Evolutionary conservation across 768 basidiomycete genomes (phyloP), one percentile per base, ranked within the genome.

Genomic region (Boletus rubropictus): DNA sequence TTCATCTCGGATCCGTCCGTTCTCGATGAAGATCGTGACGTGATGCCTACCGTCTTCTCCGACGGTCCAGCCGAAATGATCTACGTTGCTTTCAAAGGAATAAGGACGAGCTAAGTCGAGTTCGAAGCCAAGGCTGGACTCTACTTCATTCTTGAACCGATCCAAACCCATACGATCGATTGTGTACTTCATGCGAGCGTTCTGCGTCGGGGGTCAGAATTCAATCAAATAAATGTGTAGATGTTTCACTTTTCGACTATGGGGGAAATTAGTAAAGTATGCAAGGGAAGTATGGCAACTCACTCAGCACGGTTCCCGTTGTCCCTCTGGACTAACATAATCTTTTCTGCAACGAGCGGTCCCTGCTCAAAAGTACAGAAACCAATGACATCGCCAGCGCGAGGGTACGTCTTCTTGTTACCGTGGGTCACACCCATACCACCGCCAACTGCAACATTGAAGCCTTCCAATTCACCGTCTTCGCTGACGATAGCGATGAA

Each of bases 401-500:
- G 85, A 39, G 96, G 96, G 65, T 98, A 98, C 0, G 96, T 99
- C 75, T 96, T 94, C 75, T 97, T 98, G 77, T 91, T 95, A 28
- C 92, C 93, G 59, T 98, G 95, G 1, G 96, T 98, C 37, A 97
- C 96, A 67, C 96, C 96, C 96, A 99, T 99, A 40, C 96, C 96
- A 56, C 96, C 96, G 47, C 96, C 96, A 36, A 90, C 74, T 14
- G 84, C 69, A 43, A 99, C 93, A 62, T 99, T 97, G 78, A 96
- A 99, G 34, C 96, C 96, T 44, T 77, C 75, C 17, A 99, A 71
- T 52, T 86, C 76, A 42, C 90, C 89, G 21, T 81, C 65, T 48
- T 79, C 71, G 53, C 82, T 79, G 24, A 90, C 79, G 56, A 98
- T 90, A 31, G 93, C 95, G 55, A 98, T 98, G 75, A 93, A 96